Base-by-base conservation (phyloP, 805 yeast genomes). In the Debaryomyces prosopidis region DNA sequence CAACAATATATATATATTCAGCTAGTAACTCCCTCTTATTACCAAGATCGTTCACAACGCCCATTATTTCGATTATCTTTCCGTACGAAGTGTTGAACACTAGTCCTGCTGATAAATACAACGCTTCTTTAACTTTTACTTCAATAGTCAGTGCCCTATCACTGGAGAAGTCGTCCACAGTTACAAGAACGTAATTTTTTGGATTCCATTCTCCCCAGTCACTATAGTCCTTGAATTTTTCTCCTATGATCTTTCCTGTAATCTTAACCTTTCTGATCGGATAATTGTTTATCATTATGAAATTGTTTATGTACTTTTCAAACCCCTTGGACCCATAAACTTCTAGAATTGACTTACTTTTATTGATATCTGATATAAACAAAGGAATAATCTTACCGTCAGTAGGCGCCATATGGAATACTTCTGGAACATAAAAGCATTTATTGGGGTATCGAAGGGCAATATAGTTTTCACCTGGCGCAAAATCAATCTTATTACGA, bases 91-190 rank as follows among this genome's bases (percentile, higher is more conserved):
- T 20, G 33, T 45, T 49, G 30, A 53, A 37, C 8, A 39, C 30
- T 18, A 60, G 43, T 5, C 63, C 59, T 14, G 53, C 36, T 1
- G 43, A 31, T 11, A 37, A 15, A 42, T 52, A 61, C 14, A 28
- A 14, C 0, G 41, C 10, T 14, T 49, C 50, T 2, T 17, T 15
- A 2, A 65, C 51, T 28, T 53, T 57, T 9, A 62, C 67, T 5
- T 45, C 43, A 5, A 71, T 56, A 3, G 46, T 37, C 69, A 67
- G 72, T 1, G 46, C 9, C 3, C 15, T 33, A 2, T 41, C 42
- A 2, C 68, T 65, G 11, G 74, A 69, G 16, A 48, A 59, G 49
- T 72, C 77, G 43, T 72, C 76, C 3, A 72, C 26, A 5, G 53
- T 47, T 6, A 71, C 10, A 15, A 60, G 30, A 19, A 53, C 41